phyloP scores from a whole-genome alignment of 306 rosid genomes.

The Cucumis melo region DNA sequence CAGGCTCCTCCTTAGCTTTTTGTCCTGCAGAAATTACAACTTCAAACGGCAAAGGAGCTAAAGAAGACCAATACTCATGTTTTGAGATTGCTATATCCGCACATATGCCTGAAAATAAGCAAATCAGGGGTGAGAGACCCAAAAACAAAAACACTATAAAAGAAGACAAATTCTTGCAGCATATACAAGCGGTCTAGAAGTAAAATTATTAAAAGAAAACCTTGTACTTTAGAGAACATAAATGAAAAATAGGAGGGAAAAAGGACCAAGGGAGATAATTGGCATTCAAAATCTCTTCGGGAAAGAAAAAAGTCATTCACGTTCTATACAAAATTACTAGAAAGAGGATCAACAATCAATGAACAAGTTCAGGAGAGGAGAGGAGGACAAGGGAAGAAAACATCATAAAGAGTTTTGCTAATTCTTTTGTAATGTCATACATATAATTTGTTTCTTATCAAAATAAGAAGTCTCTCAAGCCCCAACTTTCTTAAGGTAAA shows the following conservation, averaged over 20 bases:
- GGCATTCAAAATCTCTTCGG: background rate
- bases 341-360: background rate
- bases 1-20: conserved; percentile 93
- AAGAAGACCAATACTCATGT: conserved; percentile 87
- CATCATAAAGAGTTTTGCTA: background rate
- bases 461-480: background rate
- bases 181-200: background rate
- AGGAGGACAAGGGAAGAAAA: background rate
- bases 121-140: background rate
- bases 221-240: background rate
- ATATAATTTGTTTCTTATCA: too few relatives aligned
- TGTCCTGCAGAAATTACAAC: conserved; percentile 89
- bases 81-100: conserved; percentile 68
- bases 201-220: background rate
- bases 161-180: background rate
- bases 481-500: background rate
- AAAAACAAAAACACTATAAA: background rate
- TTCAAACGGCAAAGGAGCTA: conserved; percentile 95
- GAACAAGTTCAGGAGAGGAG: background rate
- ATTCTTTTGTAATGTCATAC: background rate
- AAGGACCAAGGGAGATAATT: background rate
- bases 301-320: background rate
- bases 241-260: background rate
- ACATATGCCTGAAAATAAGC: conserved; percentile 51
- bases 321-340: background rate